Evolutionary conservation across 2,329 filamentous ascomycete species (phyloP), one percentile per base, ranked within the genome.

Genomic region (Aspergillus brunneoviolaceus): DNA sequence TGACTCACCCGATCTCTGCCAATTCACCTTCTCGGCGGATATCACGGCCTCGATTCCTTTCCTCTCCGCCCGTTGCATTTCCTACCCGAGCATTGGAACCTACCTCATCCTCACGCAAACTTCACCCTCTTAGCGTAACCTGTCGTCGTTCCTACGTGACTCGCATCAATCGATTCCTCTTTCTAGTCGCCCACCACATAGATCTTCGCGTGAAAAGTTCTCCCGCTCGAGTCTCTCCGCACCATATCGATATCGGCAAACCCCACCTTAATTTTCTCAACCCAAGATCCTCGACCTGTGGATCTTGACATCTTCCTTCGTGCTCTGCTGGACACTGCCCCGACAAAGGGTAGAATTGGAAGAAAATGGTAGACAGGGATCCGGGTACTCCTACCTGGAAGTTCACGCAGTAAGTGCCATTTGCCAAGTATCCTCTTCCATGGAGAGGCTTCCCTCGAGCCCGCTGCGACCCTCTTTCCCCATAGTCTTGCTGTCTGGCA

Each of bases 301-400:
- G 52, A 62, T 59, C 57, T 58, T 67, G 64, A 61, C 63, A 52
- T 57, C 57, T 61, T 59, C 51, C 5, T 45, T 45, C 39, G 39
- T 45, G 39, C 33, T 54, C 9, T 56, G 33, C 35, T 54, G 59
- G 57, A 59, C 52, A 51, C 57, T 55, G 53, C 65, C 63, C 66
- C 64, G 65, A 65, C 59, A 64, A 67, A 73, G 70, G 71, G 70
- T 71, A 69, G 72, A 70, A 68, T 73, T 74, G 74, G 78, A 94
- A 68, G 69, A 71, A 74, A 89, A 97, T 98, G 93, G 93, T 95
- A 84, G 93, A 97, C 87, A 90, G 89, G 83, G 92, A 96, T 83
- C 85, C 90, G 81, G 92, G 87, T 85, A 89, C 91, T 82, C 93
- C 93, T 77, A 98, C 93, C 81, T 98, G 94, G 94, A 98, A 98